Conservation (phyloP, 495 filamentous ascomycete genomes). For the Glutinoglossum americanum region DNA sequence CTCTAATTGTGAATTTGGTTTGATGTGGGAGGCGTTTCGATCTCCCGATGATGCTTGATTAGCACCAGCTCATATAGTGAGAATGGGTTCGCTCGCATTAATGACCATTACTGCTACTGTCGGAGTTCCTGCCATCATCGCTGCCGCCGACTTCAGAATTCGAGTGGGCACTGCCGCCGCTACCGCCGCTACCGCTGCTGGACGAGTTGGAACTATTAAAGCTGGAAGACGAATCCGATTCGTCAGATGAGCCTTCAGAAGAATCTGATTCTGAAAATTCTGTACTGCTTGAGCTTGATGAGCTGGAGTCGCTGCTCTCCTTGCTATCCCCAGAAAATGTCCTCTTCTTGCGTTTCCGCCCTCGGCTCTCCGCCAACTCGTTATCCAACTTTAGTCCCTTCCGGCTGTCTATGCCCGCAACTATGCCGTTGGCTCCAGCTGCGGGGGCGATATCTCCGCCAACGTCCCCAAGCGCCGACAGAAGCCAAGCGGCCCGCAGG, state of each 20-base stretch:
- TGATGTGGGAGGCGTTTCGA: no score
- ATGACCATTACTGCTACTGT: neutral
- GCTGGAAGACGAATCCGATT: neutral
- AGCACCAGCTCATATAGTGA: no score
- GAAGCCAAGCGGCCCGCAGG: neutral
- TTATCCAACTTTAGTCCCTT: neutral
- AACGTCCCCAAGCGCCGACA: slow-evolving; percentile 16
- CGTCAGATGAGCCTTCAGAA: neutral
- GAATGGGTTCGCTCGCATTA: no score
- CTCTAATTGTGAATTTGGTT: no score
- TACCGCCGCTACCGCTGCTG: neutral
- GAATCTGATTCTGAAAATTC: neutral
- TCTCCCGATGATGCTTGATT: no score
- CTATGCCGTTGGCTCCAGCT: neutral
- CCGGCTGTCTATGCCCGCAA: neutral
- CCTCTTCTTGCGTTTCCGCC: slow-evolving; percentile 14
- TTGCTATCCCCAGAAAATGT: slow-evolving; percentile 16
- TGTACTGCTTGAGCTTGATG: neutral
- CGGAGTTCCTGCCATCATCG: slow-evolving; percentile 10
- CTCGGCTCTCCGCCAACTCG: neutral
- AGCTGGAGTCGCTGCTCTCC: neutral
- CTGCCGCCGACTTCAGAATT: slow-evolving; percentile 13
- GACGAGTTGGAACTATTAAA: neutral
- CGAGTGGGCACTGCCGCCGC: slow-evolving; percentile 15
- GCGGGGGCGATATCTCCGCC: slow-evolving; percentile 8